Evolutionary conservation across 2,329 filamentous ascomycete genomes (phyloP), one percentile per base, ranked within the genome.

Genomic region (Colletotrichum lupini): DNA sequence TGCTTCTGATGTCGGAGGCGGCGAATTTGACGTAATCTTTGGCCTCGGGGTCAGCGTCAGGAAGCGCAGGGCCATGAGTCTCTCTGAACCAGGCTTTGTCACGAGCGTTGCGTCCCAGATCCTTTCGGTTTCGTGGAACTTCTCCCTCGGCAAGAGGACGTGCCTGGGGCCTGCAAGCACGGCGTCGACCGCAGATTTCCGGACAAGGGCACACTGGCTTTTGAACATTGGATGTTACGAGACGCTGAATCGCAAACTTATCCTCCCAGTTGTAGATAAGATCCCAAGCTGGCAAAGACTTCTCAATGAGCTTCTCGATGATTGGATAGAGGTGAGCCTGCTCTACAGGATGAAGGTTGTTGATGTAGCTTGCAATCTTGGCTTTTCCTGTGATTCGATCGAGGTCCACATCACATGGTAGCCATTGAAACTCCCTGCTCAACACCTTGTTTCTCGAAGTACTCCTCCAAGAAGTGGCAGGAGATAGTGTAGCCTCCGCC

Each of bases 291-390:
- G 86, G 85, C 0, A 90, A 77, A 0, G 83, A 75, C 26, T 79
- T 79, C 19, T 80, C 76, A 19, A 87, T 81, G 28, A 87, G 78
- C 28, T 81, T 72, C 64, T 87, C 85, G 16, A 88, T 77, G 4
- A 84, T 75, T 1, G 68, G 70, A 66, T 87, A 88, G 0, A 88
- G 77, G 4, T 68, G 74, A 9, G 76, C 74, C 57, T 87, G 81
- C 3, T 81, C 61, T 1, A 71, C 28, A 0, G 88, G 88, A 73
- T 89, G 87, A 1, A 89, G 77, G 74, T 89, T 89, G 77, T 89
- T 89, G 78, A 89, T 83, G 76, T 90, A 89, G 75, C 85, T 87
- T 3, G 81, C 81, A 30, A 90, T 85, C n/a, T 78, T 82, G 16
- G 83, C 80, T 9, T 73, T 72, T 12, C 82, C 78, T 1, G 80